These are phyloP conservation scores for Leccinum griseonigrum DNA, from an alignment of 1,284 basidiomycete genomes.

Conservation along the genomic window DNA sequence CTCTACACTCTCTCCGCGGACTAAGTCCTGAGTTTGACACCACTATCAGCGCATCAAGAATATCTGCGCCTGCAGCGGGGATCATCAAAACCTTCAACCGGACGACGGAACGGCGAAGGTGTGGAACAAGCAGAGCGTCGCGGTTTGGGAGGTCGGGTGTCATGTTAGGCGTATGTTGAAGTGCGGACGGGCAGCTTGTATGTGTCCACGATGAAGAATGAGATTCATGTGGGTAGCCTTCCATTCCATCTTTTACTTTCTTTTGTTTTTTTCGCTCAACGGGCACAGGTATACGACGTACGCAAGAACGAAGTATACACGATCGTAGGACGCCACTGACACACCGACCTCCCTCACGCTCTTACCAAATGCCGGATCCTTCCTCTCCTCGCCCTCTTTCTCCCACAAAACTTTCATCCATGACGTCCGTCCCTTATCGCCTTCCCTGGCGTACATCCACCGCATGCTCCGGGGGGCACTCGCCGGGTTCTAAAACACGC, in stretches of 20 bases:
- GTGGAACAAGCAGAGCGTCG: no score
- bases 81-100: conserved; percentile 88
- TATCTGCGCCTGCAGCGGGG: conserved; percentile 80
- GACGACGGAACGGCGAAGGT: no score
- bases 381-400: no score
- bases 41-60: conserved; percentile 66
- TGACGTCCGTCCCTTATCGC: conserved; percentile 89
- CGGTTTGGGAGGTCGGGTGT: conserved; percentile 78
- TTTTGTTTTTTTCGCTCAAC: not conserved
- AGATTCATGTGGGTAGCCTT: conserved; percentile 73
- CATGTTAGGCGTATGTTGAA: conserved; percentile 88
- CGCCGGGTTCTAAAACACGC: conserved; percentile 85
- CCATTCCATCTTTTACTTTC: no score
- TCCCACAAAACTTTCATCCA: conserved; percentile 86
- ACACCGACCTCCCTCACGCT: conserved; percentile 87
- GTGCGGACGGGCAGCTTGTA: no score
- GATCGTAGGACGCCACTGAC: conserved; percentile 82
- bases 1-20: conserved; percentile 85
- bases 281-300: conserved; percentile 78
- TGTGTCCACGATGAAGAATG: no score
- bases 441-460: conserved; percentile 76
- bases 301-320: conserved; percentile 74
- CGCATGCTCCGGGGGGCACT: conserved; percentile 81
- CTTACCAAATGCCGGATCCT: no score
- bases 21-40: conserved; percentile 81